These are phyloP conservation scores for Fusarium brevicatenulatum DNA, from an alignment of 2,329 filamentous ascomycete genomes.

Conservation along the genomic window DNA sequence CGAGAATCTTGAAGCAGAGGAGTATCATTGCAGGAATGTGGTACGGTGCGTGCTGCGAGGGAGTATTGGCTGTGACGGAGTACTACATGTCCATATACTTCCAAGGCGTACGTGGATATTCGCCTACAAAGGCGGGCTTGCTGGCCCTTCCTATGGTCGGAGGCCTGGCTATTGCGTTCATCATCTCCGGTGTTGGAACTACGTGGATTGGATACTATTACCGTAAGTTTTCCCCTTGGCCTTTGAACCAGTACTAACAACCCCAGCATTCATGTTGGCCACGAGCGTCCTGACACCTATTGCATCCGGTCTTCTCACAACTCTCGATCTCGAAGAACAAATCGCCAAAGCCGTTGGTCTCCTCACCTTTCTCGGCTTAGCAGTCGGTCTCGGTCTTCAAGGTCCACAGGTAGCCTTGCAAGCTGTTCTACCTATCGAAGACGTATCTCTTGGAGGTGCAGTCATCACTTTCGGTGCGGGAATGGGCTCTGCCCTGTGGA, in stretches of 20 bases:
- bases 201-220: constrained; percentile 41
- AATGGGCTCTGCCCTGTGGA: constrained; percentile 40
- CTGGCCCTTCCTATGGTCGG: constrained; percentile 40
- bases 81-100: constrained; percentile 45
- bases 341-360: constrained; percentile 34
- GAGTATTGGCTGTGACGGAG: constrained; percentile 36
- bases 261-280: constrained; percentile 38
- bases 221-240: neutral
- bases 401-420: constrained; percentile 36
- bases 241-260: neutral
- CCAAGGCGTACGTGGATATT: constrained; percentile 38
- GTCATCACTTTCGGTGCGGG: constrained; percentile 37
- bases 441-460: constrained; percentile 39
- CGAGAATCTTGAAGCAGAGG: constrained; percentile 35
- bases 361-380: constrained; percentile 32
- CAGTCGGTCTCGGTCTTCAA: constrained; percentile 38
- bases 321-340: constrained; percentile 33
- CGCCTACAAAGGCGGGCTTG: constrained; percentile 30
- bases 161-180: constrained; percentile 19
- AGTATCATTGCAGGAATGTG: constrained; percentile 41
- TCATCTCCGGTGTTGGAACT: constrained; percentile 38
- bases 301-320: constrained; percentile 37
- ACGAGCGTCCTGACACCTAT: constrained; percentile 35
- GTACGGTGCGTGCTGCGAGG: constrained; percentile 38
- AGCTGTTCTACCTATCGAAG: constrained; percentile 30